Percentiles rank a stretch among this genome's conserved stretches.
Conservation (phyloP, 805 yeast genomes). For the Suhomyces pyralidae region DNA sequence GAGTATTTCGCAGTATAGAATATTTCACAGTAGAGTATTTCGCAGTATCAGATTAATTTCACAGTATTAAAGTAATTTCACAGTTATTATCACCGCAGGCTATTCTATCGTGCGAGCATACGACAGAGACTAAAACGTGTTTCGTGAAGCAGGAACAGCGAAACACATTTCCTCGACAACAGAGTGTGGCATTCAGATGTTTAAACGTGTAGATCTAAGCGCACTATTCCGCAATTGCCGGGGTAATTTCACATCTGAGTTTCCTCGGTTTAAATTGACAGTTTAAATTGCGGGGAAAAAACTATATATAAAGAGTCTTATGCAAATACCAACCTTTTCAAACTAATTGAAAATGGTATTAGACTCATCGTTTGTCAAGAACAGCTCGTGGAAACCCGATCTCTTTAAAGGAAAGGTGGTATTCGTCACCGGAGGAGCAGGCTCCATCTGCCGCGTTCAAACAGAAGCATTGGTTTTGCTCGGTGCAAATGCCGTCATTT, state of each 20-base stretch:
- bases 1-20: background rate
- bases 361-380: constrained; percentile 17
- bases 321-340: background rate
- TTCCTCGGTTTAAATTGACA: background rate
- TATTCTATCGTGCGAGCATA: too few relatives aligned
- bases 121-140: too few relatives aligned
- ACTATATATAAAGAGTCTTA: background rate
- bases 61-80: too few relatives aligned
- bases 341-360: constrained; percentile 11
- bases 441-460: constrained; percentile 27
- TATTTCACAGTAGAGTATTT: background rate
- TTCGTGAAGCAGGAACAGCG: too few relatives aligned
- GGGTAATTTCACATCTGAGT: background rate
- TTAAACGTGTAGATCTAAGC: background rate
- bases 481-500: constrained; percentile 29
- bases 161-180: too few relatives aligned
- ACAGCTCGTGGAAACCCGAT: constrained; percentile 23
- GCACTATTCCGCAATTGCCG: background rate
- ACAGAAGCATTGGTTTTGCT: constrained; percentile 27
- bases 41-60: too few relatives aligned
- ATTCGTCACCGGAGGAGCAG: constrained; percentile 31
- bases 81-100: too few relatives aligned
- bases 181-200: too few relatives aligned
- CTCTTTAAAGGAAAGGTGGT: constrained; percentile 29
- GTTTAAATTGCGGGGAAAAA: background rate